Conservation (phyloP, 257 asterid species). For the Solanum appendiculatum region DNA sequence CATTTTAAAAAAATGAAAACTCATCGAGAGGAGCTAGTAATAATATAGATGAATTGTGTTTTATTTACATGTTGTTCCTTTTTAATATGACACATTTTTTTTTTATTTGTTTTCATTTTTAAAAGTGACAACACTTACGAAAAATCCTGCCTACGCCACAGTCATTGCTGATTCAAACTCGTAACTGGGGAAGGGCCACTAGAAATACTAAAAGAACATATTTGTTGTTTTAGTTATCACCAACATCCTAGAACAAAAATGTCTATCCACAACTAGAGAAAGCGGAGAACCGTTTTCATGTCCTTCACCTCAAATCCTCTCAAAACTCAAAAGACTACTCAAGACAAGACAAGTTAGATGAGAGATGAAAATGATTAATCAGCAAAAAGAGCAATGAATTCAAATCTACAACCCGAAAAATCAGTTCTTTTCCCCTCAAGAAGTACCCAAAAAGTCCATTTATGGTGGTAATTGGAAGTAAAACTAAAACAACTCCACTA, state of each 20-base stretch:
- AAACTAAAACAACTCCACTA: background rate
- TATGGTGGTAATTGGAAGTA: background rate
- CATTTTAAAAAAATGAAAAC: background rate
- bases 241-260: background rate
- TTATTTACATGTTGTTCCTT: background rate
- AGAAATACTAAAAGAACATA: background rate
- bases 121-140: background rate
- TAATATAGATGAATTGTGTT: background rate
- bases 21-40: background rate
- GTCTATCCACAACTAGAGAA: background rate
- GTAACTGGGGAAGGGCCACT: background rate
- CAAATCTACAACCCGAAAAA: background rate
- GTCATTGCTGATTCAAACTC: background rate
- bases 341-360: background rate
- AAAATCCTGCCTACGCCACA: background rate
- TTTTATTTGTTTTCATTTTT: background rate
- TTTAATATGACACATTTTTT: background rate
- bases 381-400: background rate
- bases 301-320: background rate
- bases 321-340: background rate
- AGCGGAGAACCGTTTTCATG: background rate
- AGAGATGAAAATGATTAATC: background rate
- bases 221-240: background rate
- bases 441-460: background rate
- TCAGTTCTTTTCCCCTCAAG: background rate